Percentiles rank a stretch among this genome's conserved stretches.
Evolutionary conservation across 306 rosid genomes (phyloP).

Genomic region (Dicorynia guianensis): DNA sequence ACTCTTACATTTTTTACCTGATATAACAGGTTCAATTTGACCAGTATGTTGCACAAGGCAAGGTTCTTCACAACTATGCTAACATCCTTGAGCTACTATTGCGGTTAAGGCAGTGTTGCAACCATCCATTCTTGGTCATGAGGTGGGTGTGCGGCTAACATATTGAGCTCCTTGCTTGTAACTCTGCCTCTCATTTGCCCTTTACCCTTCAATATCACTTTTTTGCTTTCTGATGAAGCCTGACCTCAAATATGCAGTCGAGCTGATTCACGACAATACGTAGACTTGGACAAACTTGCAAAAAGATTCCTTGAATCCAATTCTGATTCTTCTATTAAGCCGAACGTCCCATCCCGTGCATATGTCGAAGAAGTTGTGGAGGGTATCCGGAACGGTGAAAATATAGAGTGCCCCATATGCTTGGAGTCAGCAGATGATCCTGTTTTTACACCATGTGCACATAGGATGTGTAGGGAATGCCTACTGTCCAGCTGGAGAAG

Average conservation of each 20-base stretch:
- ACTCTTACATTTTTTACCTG: slow-evolving; percentile 28
- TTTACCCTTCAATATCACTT: background rate
- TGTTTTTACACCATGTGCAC: slow-evolving; percentile 88
- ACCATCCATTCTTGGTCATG: slow-evolving; percentile 85
- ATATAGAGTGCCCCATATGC: slow-evolving; percentile 76
- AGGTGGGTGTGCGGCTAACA: slow-evolving; percentile 52
- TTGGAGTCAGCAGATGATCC: slow-evolving; percentile 93
- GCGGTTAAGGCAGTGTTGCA: slow-evolving; percentile 89
- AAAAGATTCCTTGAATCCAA: slow-evolving; percentile 55
- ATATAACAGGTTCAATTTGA: slow-evolving; percentile 78
- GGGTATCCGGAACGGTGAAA: slow-evolving; percentile 62
- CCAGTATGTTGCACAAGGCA: slow-evolving; percentile 82
- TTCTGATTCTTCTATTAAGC: slow-evolving; percentile 45
- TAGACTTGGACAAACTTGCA: slow-evolving; percentile 66
- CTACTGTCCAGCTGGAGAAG: slow-evolving; percentile 72
- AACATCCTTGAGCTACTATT: slow-evolving; percentile 83
- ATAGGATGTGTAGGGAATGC: slow-evolving; percentile 88
- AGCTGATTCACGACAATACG: slow-evolving; percentile 54
- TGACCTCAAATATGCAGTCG: slow-evolving; percentile 50
- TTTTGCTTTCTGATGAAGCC: slow-evolving; percentile 34
- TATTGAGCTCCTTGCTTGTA: slow-evolving; percentile 4
- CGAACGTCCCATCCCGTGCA: slow-evolving; percentile 53
- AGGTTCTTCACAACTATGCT: slow-evolving; percentile 79
- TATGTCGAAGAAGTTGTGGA: slow-evolving; percentile 75
- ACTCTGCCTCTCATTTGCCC: background rate